A percentile compares a stretch with the other conserved stretches of the same genome.
Conservation (phyloP, 768 basidiomycete genomes). For the Leccinum disarticulatum region DNA sequence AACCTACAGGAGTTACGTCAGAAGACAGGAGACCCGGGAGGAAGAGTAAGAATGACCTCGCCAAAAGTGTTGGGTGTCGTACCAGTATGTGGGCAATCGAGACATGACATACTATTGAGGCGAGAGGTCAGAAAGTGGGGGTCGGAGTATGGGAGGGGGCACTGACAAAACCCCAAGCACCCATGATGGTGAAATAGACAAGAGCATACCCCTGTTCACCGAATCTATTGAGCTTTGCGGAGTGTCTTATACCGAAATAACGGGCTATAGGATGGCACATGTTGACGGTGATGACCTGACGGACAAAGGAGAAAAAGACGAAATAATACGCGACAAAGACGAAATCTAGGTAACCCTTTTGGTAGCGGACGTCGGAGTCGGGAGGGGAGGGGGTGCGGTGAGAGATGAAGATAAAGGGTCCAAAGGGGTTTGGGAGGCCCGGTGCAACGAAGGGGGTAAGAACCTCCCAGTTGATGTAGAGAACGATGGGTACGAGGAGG, state of each 20-base stretch:
- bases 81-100: conserved; percentile 83
- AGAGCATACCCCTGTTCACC: conserved; percentile 90
- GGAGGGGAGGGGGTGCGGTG: conserved; percentile 53
- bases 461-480: conserved; percentile 67
- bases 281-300: conserved; percentile 70
- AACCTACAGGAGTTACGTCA: conserved; percentile 47
- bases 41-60: conserved; percentile 46
- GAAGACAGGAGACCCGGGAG: not conserved
- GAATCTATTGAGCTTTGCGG: conserved; percentile 75
- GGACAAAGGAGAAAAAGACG: conserved; percentile 85
- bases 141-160: not conserved
- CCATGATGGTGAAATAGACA: conserved; percentile 72
- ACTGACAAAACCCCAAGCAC: conserved; percentile 76
- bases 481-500: conserved; percentile 55
- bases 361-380: conserved; percentile 58
- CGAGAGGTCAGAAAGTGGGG: not conserved
- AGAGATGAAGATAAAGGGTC: conserved; percentile 68
- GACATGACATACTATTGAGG: conserved; percentile 74
- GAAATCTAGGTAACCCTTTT: conserved; percentile 74
- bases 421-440: conserved; percentile 68
- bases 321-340: conserved; percentile 81
- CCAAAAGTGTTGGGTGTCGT: conserved; percentile 82
- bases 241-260: conserved; percentile 65
- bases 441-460: conserved; percentile 47
- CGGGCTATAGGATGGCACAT: conserved; percentile 67